Conservation (phyloP, 2,329 filamentous ascomycete species). For the Epichloe sp. region DNA sequence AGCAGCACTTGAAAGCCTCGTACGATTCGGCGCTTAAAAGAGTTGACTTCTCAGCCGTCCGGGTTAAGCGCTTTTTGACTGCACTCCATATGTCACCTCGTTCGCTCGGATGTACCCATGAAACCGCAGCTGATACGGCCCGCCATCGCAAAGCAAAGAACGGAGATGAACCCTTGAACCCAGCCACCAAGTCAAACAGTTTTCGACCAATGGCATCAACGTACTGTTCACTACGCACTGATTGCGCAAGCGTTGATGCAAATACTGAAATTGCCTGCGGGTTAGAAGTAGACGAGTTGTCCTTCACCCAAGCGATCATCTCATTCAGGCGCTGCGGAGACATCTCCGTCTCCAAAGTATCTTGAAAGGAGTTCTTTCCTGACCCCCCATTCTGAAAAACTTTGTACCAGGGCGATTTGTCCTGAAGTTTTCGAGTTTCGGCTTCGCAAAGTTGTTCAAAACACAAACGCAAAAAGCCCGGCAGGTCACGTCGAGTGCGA, state of each 20-base stretch:
- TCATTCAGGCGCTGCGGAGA: constrained; percentile 30
- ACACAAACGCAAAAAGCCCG: constrained; percentile 35
- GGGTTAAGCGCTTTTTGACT: constrained; percentile 19
- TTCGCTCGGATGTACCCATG: constrained; percentile 20
- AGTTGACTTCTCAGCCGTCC: constrained; percentile 19
- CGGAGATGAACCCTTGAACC: constrained; percentile 16
- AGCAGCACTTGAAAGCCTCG: constrained; percentile 28
- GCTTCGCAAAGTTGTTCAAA: constrained; percentile 26
- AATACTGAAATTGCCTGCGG: constrained; percentile 27
- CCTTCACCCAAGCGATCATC: constrained; percentile 29
- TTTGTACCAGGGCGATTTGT: constrained; percentile 21
- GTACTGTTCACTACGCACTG: constrained; percentile 28
- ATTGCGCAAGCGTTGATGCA: constrained; percentile 28
- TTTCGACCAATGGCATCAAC: constrained; percentile 27
- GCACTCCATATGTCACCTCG: constrained; percentile 20
- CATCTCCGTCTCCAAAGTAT: constrained; percentile 28
- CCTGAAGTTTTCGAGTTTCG: constrained; percentile 16
- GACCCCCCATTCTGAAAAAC: constrained; percentile 10
- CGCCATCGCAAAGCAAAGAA: constrained; percentile 28
- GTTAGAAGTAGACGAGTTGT: constrained; percentile 19
- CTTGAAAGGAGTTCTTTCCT: constrained; percentile 9
- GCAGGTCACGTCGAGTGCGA: constrained; percentile 28
- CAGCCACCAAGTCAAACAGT: constrained; percentile 23
- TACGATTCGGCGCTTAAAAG: constrained; percentile 23
- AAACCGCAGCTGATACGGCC: constrained; percentile 22